phyloP scores from a whole-genome alignment of 179 eudicot species.

The Beta corolliflora region DNA sequence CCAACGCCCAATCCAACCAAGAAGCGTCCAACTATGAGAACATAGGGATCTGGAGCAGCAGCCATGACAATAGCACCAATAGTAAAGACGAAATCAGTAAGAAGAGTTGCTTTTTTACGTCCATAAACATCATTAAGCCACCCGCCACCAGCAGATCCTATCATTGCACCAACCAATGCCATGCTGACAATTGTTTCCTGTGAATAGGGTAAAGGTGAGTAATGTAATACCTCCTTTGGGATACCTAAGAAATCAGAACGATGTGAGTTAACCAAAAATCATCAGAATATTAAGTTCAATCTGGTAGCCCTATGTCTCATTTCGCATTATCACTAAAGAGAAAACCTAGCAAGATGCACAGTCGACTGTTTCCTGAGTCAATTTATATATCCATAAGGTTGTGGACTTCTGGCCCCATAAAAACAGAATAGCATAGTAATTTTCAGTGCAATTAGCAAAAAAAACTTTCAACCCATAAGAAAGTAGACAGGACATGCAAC shows the following conservation, averaged over 20 bases:
- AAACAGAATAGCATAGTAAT: too few species aligned
- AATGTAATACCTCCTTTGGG: too few species aligned
- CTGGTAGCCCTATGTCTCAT: too few species aligned
- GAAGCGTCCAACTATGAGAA: slow-evolving; percentile 82
- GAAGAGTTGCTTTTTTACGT: slow-evolving; percentile 88
- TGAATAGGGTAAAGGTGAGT: too few species aligned
- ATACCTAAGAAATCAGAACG: too few species aligned
- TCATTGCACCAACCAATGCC: slow-evolving; percentile 85
- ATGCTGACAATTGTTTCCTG: slow-evolving; percentile 99
- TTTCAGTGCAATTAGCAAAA: too few species aligned
- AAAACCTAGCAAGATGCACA: not conserved
- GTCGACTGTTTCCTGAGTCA: not conserved
- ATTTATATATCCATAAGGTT: too few species aligned
- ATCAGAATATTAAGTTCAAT: not conserved
- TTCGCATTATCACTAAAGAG: too few species aligned
- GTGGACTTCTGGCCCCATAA: too few species aligned
- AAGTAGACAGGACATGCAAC: too few species aligned
- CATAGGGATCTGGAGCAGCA: slow-evolving; percentile 87
- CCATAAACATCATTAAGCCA: slow-evolving; percentile 87
- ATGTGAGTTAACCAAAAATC: slow-evolving; percentile 1
- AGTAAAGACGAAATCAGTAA: slow-evolving; percentile 75
- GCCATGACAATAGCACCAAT: slow-evolving; percentile 85
- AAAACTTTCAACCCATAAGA: too few species aligned
- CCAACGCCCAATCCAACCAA: slow-evolving; percentile 93
- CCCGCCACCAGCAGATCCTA: slow-evolving; percentile 92